phyloP scores from a whole-genome alignment of 1,139 yeast genomes.

The Geotrichum candidum region DNA sequence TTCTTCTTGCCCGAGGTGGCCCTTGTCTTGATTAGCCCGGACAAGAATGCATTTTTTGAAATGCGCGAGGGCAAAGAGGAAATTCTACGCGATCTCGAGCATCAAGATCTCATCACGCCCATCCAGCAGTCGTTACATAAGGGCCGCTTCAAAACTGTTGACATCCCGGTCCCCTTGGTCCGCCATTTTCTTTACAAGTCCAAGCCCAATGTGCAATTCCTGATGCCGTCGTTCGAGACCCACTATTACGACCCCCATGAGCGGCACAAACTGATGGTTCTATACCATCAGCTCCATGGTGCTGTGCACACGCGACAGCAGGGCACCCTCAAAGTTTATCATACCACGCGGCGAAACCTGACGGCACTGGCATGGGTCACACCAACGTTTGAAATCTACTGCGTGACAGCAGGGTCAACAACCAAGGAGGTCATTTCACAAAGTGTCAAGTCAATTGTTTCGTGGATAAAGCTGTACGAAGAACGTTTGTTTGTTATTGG shows the following conservation, averaged over 20 bases:
- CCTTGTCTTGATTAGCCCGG: conserved; percentile 71
- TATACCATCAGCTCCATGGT: conserved; percentile 42
- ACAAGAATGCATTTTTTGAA: conserved; percentile 72
- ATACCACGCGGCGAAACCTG: conserved; percentile 33
- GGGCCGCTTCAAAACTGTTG: conserved; percentile 44
- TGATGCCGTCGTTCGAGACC: conserved; percentile 40
- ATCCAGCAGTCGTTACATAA: conserved; percentile 38
- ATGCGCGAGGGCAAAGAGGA: conserved; percentile 56
- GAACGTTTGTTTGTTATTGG: conserved; percentile 54
- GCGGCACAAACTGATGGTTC: conserved; percentile 36
- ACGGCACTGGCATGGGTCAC: conserved; percentile 53
- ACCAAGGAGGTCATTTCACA: conserved; percentile 44
- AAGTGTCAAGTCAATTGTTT: conserved; percentile 48
- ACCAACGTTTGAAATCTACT: conserved; percentile 50
- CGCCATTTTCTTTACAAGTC: conserved; percentile 80
- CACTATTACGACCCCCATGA: conserved; percentile 30
- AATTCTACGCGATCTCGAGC: conserved; percentile 43
- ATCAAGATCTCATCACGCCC: conserved; percentile 34
- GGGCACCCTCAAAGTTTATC: conserved; percentile 32
- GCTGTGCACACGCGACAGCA: conserved; percentile 29
- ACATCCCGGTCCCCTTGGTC: conserved; percentile 34
- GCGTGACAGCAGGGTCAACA: conserved; percentile 44
- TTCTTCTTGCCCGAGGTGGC: conserved; percentile 50
- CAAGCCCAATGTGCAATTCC: conserved; percentile 54
- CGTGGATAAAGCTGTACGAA: conserved; percentile 55